Conservation (phyloP, 441 rosid species). For the Hura crepitans region DNA sequence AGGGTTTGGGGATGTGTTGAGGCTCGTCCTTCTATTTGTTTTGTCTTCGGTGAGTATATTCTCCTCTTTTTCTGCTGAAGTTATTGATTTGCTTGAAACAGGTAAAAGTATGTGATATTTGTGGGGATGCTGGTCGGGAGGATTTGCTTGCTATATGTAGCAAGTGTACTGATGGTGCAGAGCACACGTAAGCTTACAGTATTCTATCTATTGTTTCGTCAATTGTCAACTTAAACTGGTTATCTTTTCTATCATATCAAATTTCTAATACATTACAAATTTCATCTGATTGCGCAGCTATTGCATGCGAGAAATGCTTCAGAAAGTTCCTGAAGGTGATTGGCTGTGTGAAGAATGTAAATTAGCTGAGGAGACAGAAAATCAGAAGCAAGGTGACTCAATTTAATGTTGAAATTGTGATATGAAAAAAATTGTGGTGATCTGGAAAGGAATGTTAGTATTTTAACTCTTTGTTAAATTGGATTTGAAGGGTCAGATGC, state of each 20-base stretch:
- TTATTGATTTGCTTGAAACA: conserved; percentile 35
- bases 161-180: conserved; percentile 95
- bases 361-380: conserved; percentile 60
- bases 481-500: conserved; percentile 43
- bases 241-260: conserved; percentile 1
- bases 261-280: background rate
- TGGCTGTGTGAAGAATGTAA: conserved; percentile 99
- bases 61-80: conserved; percentile 12
- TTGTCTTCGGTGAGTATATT: no score
- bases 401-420: conserved; percentile 14
- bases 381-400: conserved; percentile 62
- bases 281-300: conserved; percentile 52
- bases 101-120: conserved; percentile 99
- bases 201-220: conserved; percentile 18
- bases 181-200: conserved; percentile 78
- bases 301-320: conserved; percentile 93
- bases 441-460: background rate
- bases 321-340: conserved; percentile 76
- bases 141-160: conserved; percentile 91
- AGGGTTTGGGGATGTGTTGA: conserved; percentile 1
- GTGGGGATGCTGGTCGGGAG: conserved; percentile 99
- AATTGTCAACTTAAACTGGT: no score
- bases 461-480: conserved; percentile 25
- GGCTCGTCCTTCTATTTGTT: conserved; percentile 2
- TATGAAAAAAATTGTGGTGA: conserved; percentile 9